phyloP scores from a whole-genome alignment of 805 yeast species.

The Ogataea minuta region DNA sequence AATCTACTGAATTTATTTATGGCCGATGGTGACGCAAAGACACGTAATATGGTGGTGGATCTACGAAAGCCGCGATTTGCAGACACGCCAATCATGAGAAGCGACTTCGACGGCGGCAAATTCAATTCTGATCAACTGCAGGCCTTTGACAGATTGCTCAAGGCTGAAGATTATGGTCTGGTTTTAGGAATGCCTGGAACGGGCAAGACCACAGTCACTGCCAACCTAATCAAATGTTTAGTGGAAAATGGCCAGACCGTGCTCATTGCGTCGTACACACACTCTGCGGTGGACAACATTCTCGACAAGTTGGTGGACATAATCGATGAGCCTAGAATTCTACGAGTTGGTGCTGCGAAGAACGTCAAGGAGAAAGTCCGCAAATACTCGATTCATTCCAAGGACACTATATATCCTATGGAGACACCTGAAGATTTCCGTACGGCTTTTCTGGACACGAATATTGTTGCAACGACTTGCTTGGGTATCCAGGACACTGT shows the following conservation, averaged over 20 bases:
- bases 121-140: constrained; percentile 70
- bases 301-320: constrained; percentile 58
- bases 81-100: constrained; percentile 22
- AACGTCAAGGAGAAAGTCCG: constrained; percentile 63
- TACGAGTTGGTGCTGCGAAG: constrained; percentile 63
- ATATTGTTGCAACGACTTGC: constrained; percentile 87
- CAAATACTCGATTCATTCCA: constrained; percentile 48
- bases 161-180: constrained; percentile 71
- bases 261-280: constrained; percentile 82
- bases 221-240: constrained; percentile 63
- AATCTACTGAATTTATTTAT: constrained; percentile 71
- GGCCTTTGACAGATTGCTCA: constrained; percentile 66
- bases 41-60: constrained; percentile 55
- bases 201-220: constrained; percentile 89
- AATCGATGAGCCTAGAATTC: constrained; percentile 44
- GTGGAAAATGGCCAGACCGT: constrained; percentile 63
- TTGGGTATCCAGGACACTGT: constrained; percentile 67
- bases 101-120: constrained; percentile 16
- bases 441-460: constrained; percentile 50
- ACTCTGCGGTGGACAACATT: constrained; percentile 95
- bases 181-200: constrained; percentile 98
- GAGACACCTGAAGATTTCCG: constrained; percentile 45
- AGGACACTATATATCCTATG: constrained; percentile 27
- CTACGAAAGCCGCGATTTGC: constrained; percentile 44
- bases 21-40: constrained; percentile 40